phyloP scores from a whole-genome alignment of 2,329 filamentous ascomycete species.

The Cryphonectria naterciae region DNA sequence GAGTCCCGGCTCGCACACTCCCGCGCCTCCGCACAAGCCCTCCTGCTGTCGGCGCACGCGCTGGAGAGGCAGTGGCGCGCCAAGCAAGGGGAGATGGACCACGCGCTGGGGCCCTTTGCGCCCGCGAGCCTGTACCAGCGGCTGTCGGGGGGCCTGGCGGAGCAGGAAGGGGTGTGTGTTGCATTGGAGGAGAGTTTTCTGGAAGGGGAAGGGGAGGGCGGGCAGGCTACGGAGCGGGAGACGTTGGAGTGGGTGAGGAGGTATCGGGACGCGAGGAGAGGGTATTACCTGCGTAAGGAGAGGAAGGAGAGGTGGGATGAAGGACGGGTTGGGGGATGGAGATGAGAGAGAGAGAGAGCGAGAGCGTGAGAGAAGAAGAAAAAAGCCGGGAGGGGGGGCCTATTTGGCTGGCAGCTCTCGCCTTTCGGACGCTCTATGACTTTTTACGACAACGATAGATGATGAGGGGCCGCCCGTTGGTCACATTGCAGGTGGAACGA shows the following conservation, averaged over 20 bases:
- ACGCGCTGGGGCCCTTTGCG: slow-evolving; percentile 80
- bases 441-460: neutral
- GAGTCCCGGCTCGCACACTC: slow-evolving; percentile 62
- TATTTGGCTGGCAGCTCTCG: neutral
- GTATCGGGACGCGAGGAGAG: slow-evolving; percentile 78
- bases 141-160: slow-evolving; percentile 73
- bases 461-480: neutral
- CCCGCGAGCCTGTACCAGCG: slow-evolving; percentile 85
- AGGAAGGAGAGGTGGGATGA: slow-evolving; percentile 95
- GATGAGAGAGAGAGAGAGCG: slow-evolving; percentile 76
- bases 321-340: slow-evolving; percentile 91
- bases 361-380: slow-evolving; percentile 94
- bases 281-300: slow-evolving; percentile 81
- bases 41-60: slow-evolving; percentile 80
- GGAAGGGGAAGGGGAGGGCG: slow-evolving; percentile 54
- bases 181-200: slow-evolving; percentile 94
- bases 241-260: slow-evolving; percentile 81
- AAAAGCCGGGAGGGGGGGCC: slow-evolving; percentile 77
- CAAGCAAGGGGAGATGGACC: slow-evolving; percentile 88
- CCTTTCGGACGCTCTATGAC: neutral
- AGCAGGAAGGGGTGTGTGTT: slow-evolving; percentile 80
- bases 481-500: neutral
- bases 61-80: slow-evolving; percentile 91
- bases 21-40: slow-evolving; percentile 75
- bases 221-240: slow-evolving; percentile 75